Conservation (phyloP, 2,329 filamentous ascomycete genomes). For the Neophaeococcomyces aloes region DNA sequence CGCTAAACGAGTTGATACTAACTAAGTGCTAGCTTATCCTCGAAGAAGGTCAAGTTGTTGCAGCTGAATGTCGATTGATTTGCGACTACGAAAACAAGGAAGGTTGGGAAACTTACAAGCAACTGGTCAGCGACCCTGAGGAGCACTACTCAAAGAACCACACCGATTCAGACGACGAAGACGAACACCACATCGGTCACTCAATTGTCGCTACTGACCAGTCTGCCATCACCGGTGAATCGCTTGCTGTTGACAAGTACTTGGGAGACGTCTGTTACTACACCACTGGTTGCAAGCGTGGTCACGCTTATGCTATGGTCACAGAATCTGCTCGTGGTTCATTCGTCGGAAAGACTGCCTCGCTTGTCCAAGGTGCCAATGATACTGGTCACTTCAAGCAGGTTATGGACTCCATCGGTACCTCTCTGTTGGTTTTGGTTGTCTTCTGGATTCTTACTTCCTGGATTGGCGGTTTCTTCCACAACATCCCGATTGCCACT, state of each 20-base stretch:
- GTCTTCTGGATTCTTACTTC: slow-evolving; percentile 69
- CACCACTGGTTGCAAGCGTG: slow-evolving; percentile 83
- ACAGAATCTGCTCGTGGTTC: slow-evolving; percentile 81
- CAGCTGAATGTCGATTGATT: slow-evolving; percentile 76
- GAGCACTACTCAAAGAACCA: too few relatives aligned
- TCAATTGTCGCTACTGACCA: too few relatives aligned
- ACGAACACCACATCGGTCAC: too few relatives aligned
- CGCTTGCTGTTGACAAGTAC: slow-evolving; percentile 82
- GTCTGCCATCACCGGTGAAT: slow-evolving; percentile 85
- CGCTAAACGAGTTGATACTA: too few relatives aligned
- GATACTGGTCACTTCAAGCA: slow-evolving; percentile 82
- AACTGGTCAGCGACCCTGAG: too few relatives aligned
- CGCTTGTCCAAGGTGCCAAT: slow-evolving; percentile 64
- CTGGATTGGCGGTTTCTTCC: slow-evolving; percentile 82
- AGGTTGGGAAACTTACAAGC: too few relatives aligned
- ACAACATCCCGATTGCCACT: slow-evolving; percentile 65
- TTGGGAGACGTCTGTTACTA: slow-evolving; percentile 70
- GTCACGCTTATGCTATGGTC: slow-evolving; percentile 72
- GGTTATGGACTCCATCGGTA: slow-evolving; percentile 79
- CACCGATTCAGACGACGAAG: too few relatives aligned
- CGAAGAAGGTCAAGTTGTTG: slow-evolving; percentile 84
- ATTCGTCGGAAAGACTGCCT: slow-evolving; percentile 79
- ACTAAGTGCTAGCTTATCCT: too few relatives aligned
- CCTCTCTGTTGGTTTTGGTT: slow-evolving; percentile 67
- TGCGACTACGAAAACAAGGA: slow-evolving; percentile 77